Percentiles rank a stretch among this genome's conserved stretches.
phyloP scores from a whole-genome alignment of 1,139 yeast species.

The Blastobotrys buckinghamii region DNA sequence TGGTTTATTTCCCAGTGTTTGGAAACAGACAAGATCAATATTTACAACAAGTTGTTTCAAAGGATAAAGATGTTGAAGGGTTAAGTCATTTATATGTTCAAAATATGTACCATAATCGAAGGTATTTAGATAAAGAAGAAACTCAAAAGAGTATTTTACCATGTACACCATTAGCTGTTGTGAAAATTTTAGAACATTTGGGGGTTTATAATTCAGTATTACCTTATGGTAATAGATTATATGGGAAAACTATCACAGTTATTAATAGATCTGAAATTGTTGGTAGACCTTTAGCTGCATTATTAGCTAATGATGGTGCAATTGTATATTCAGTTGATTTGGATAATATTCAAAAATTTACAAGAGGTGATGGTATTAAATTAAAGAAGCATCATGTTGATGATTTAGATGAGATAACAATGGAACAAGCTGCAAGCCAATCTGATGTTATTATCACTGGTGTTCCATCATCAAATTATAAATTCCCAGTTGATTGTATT shows the following conservation, averaged over 20 bases:
- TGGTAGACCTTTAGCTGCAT: constrained; percentile 94
- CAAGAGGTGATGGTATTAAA: constrained; percentile 87
- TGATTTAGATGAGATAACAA: constrained; percentile 44
- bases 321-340: constrained; percentile 89
- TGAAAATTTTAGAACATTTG: constrained; percentile 83
- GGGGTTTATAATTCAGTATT: constrained; percentile 79
- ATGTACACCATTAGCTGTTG: constrained; percentile 93
- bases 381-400: constrained; percentile 79
- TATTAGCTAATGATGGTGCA: constrained; percentile 96
- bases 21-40: constrained; percentile 94
- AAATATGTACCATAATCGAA: constrained; percentile 86
- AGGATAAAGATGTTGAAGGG: constrained; percentile 94
- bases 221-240: constrained; percentile 84
- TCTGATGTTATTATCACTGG: constrained; percentile 96
- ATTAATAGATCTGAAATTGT: constrained; percentile 95
- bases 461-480: constrained; percentile 77
- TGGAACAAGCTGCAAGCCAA: constrained; percentile 60
- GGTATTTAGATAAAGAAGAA: constrained; percentile 64
- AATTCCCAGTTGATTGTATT: constrained; percentile 75
- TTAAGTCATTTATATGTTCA: constrained; percentile 85
- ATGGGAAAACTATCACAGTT: constrained; percentile 85
- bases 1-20: constrained; percentile 98
- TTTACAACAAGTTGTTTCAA: constrained; percentile 78
- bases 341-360: constrained; percentile 80
- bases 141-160: constrained; percentile 84